Evolutionary conservation across 78 protist species (phyloP).

Genomic region (Blattamonas nauphoetae): DNA sequence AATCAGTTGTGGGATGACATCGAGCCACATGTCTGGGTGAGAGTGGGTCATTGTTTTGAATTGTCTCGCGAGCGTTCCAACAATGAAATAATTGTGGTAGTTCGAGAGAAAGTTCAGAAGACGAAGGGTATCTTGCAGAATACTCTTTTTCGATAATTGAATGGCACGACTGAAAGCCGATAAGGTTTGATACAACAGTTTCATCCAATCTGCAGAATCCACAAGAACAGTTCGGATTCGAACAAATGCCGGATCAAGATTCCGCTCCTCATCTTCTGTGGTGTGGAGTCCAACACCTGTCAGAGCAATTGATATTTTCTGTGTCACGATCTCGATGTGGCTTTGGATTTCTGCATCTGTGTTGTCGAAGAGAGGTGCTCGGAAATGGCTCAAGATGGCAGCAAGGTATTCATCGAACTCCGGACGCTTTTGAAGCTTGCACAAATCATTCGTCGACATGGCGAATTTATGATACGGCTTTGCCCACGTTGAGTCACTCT

Average conservation of each 20-base stretch:
- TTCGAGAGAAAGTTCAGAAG: not conserved
- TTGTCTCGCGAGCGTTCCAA: not conserved
- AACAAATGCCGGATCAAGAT: too few relatives aligned
- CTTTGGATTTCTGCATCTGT: too few relatives aligned
- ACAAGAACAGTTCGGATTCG: too few relatives aligned
- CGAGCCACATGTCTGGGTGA: constrained; percentile 18
- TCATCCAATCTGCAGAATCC: not conserved
- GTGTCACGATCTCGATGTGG: too few relatives aligned
- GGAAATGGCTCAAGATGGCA: not conserved
- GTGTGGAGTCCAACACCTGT: too few relatives aligned
- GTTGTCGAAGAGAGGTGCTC: too few relatives aligned
- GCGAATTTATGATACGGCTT: not conserved
- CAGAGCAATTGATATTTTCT: too few relatives aligned
- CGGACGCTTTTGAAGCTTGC: not conserved
- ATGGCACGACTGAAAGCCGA: not conserved
- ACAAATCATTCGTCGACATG: not conserved
- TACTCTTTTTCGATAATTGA: not conserved
- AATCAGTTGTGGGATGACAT: constrained; percentile 30
- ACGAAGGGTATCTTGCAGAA: not conserved
- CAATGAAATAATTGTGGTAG: not conserved
- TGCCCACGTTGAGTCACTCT: not conserved
- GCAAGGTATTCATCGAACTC: not conserved
- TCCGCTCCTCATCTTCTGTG: too few relatives aligned
- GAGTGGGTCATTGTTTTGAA: constrained; percentile 1
- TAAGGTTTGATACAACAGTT: not conserved